These are phyloP conservation scores for Colletotrichum godetiae DNA, from an alignment of 2,329 filamentous ascomycete genomes.

Conservation along the genomic window DNA sequence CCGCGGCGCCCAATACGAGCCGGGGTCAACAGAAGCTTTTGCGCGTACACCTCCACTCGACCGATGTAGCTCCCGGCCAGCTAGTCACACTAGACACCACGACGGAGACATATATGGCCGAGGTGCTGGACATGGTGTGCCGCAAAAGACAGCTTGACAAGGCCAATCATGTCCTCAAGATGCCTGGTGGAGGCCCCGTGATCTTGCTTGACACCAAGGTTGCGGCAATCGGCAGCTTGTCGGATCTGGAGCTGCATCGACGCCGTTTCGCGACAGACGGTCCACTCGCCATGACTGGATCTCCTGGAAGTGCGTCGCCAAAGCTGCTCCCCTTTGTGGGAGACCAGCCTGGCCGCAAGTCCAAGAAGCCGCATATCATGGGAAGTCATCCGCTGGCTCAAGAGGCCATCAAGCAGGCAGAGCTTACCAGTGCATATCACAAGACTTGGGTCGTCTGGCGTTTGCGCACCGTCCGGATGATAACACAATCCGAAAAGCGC, in stretches of 20 bases:
- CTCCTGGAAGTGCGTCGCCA: slow-evolving; percentile 76
- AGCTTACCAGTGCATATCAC: slow-evolving; percentile 69
- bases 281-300: slow-evolving; percentile 74
- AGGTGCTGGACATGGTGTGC: slow-evolving; percentile 83
- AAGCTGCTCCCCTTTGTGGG: slow-evolving; percentile 69
- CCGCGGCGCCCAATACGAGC: slow-evolving; percentile 53
- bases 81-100: slow-evolving; percentile 81
- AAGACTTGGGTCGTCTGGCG: slow-evolving; percentile 85
- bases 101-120: slow-evolving; percentile 84
- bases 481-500: slow-evolving; percentile 79
- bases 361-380: slow-evolving; percentile 62
- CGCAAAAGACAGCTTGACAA: slow-evolving; percentile 83
- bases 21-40: slow-evolving; percentile 78
- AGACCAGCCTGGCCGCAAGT: slow-evolving; percentile 53
- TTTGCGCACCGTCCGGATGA: slow-evolving; percentile 85
- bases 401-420: slow-evolving; percentile 69
- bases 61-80: slow-evolving; percentile 78
- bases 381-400: slow-evolving; percentile 76
- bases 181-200: slow-evolving; percentile 79
- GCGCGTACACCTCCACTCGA: slow-evolving; percentile 76
- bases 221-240: slow-evolving; percentile 79
- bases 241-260: slow-evolving; percentile 80
- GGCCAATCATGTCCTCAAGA: slow-evolving; percentile 81
- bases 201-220: slow-evolving; percentile 83
- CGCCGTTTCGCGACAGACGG: slow-evolving; percentile 82